A percentile compares a stretch with the other conserved stretches of the same genome.
Conservation (phyloP, 108 stramenopile species). For the Schizochytrium sp. region DNA sequence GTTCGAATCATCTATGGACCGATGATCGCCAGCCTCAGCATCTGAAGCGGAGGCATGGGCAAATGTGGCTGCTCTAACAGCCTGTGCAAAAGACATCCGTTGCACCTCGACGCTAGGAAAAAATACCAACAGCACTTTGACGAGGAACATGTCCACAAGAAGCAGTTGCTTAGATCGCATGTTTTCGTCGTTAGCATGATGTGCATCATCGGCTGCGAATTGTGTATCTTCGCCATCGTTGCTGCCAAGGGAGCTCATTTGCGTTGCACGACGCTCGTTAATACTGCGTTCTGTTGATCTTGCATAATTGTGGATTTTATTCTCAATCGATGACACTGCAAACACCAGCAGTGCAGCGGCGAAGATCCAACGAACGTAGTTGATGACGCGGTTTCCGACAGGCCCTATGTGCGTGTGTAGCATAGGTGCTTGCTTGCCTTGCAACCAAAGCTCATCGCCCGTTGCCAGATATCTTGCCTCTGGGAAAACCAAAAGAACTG, state of each 20-base stretch:
- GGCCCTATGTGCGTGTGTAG: neutral
- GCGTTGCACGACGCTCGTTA: conserved; percentile 24
- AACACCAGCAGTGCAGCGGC: neutral
- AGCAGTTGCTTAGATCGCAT: neutral
- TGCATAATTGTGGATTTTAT: conserved; percentile 21
- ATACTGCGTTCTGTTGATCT: neutral
- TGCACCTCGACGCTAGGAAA: conserved; percentile 56
- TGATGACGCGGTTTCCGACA: neutral
- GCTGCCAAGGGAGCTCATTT: neutral
- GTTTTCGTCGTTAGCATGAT: neutral
- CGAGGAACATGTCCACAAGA: conserved; percentile 37
- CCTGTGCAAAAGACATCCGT: conserved; percentile 29
- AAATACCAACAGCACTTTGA: conserved; percentile 27
- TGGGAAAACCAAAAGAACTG: neutral
- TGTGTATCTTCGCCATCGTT: neutral
- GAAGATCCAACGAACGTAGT: conserved; percentile 36
- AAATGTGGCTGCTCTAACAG: conserved; percentile 2
- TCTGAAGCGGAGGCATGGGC: neutral
- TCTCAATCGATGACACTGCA: neutral
- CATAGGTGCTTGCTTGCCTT: neutral
- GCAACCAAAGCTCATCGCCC: neutral
- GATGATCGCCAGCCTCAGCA: neutral
- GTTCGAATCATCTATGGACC: neutral
- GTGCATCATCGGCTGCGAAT: neutral
- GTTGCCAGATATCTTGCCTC: conserved; percentile 15